phyloP scores from a whole-genome alignment of 2,329 filamentous ascomycete genomes.

The Chaetomium globosum region DNA sequence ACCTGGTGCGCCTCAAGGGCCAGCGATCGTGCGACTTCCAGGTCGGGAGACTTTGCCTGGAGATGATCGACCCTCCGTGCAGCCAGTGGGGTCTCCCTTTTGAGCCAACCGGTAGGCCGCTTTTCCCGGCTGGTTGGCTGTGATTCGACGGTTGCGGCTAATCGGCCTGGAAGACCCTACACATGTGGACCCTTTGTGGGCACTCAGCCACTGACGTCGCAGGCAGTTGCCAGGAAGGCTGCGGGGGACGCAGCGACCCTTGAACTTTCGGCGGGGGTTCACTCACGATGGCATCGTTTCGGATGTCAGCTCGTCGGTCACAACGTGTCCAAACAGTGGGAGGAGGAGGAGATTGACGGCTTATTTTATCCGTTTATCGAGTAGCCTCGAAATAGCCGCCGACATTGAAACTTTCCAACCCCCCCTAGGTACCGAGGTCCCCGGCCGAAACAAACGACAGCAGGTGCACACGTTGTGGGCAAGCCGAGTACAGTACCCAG shows the following conservation, averaged over 20 bases:
- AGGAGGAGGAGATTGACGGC: neutral
- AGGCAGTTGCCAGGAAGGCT: constrained; percentile 10
- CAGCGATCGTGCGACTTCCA: constrained; percentile 18
- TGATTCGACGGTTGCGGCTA: constrained; percentile 25
- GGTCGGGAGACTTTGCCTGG: constrained; percentile 10
- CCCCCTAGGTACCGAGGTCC: no score
- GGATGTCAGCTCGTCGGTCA: neutral
- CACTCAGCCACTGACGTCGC: constrained; percentile 32
- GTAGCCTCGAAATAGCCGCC: neutral
- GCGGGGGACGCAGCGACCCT: constrained; percentile 36
- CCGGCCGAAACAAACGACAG: neutral
- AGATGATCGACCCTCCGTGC: constrained; percentile 20
- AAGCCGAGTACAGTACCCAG: constrained; percentile 6
- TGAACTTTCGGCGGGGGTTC: constrained; percentile 19
- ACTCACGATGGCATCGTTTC: constrained; percentile 10
- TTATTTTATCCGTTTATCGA: neutral
- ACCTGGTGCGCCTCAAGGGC: neutral
- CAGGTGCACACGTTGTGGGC: neutral
- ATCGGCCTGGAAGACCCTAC: constrained; percentile 20
- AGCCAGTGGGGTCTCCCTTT: constrained; percentile 12
- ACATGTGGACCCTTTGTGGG: constrained; percentile 25
- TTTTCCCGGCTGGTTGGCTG: neutral
- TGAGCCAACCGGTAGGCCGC: constrained; percentile 19
- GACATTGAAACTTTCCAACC: neutral
- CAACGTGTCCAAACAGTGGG: neutral